Evolutionary conservation across 495 filamentous ascomycete species (phyloP).

Genomic region (Sordaria brevicollis): DNA sequence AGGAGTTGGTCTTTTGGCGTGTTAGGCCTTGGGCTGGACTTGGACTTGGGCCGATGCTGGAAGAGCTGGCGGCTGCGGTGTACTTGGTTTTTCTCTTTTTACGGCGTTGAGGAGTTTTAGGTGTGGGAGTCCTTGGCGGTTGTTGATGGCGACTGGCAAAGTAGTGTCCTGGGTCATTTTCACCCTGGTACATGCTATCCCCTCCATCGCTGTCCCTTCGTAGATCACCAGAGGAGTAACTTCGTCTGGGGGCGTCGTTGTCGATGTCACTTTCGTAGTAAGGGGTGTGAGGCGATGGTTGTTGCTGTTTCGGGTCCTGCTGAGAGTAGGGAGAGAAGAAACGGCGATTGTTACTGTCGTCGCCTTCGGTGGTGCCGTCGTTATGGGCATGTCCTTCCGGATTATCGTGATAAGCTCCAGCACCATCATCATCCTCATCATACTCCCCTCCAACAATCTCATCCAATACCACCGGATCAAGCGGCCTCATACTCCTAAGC

Average conservation of each 20-base stretch:
- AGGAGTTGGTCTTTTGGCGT: background rate
- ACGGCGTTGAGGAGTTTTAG: background rate
- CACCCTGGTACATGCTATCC: background rate
- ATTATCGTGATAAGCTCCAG: conserved; percentile 25
- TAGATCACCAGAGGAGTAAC: background rate
- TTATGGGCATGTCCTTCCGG: conserved; percentile 15
- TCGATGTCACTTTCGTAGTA: conserved; percentile 39
- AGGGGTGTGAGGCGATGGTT: conserved; percentile 2
- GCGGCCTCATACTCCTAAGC: conserved; percentile 59
- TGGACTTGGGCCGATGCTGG: background rate
- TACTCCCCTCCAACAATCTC: background rate
- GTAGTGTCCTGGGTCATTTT: conserved; percentile 6
- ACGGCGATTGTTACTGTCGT: conserved; percentile 21
- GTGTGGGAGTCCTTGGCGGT: conserved; percentile 5
- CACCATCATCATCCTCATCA: conserved; percentile 7
- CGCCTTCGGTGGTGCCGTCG: conserved; percentile 39
- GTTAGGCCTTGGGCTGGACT: background rate
- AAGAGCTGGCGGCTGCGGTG: background rate
- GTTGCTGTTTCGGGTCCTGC: background rate
- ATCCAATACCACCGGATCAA: conserved; percentile 41
- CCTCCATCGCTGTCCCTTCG: background rate
- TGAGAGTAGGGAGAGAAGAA: background rate
- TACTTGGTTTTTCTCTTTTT: background rate
- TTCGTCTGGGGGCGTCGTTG: conserved; percentile 25
- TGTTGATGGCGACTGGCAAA: conserved; percentile 20